A percentile compares a stretch with the other conserved stretches of the same genome.
phyloP scores from a whole-genome alignment of 306 rosid genomes.

The Trifolium repens region DNA sequence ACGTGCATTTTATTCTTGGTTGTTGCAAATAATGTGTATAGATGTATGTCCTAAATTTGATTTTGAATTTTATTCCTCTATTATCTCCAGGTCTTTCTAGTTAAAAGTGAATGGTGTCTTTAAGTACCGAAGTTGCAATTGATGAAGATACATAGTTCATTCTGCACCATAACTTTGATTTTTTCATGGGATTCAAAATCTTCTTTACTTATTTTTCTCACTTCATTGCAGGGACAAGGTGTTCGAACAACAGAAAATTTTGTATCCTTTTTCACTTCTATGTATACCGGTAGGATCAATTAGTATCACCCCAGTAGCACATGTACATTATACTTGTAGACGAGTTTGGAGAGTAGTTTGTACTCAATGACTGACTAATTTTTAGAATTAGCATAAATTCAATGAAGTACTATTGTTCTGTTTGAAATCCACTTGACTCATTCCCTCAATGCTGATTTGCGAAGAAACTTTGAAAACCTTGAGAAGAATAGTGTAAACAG shows the following conservation, averaged over 20 bases:
- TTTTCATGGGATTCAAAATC: slow-evolving; percentile 29
- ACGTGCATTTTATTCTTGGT: slow-evolving; percentile 6
- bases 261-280: slow-evolving; percentile 72
- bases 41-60: background rate
- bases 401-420: slow-evolving; percentile 25
- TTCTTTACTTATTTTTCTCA: slow-evolving; percentile 11
- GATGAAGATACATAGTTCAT: background rate
- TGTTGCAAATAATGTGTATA: slow-evolving; percentile 27
- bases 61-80: slow-evolving; percentile 6
- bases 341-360: too few relatives aligned
- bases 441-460: slow-evolving; percentile 70
- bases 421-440: slow-evolving; percentile 57
- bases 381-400: background rate
- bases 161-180: slow-evolving; percentile 24
- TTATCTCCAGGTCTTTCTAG: slow-evolving; percentile 13
- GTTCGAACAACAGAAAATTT: slow-evolving; percentile 83
- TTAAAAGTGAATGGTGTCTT: slow-evolving; percentile 1
- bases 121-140: background rate
- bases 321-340: slow-evolving; percentile 10
- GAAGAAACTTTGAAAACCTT: slow-evolving; percentile 78
- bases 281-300: background rate
- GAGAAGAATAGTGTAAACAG: slow-evolving; percentile 85
- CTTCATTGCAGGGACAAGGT: slow-evolving; percentile 79
- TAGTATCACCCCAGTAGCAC: background rate
- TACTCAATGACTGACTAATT: too few relatives aligned